phyloP scores from a whole-genome alignment of 1,284 basidiomycete species.

The Somion occarium region DNA sequence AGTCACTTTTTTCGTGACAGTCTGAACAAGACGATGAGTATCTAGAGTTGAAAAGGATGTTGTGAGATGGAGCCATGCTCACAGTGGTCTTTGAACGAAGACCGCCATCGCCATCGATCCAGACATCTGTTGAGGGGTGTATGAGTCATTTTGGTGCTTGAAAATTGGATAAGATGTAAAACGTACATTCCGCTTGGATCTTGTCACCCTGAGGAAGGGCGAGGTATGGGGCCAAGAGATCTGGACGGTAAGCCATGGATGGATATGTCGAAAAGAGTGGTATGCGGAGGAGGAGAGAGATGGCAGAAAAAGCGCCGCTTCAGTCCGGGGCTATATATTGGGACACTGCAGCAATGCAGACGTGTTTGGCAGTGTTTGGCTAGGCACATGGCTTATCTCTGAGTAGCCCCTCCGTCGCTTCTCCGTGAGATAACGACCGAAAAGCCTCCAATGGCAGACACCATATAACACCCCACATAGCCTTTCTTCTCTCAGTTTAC shows the following conservation, averaged over 20 bases:
- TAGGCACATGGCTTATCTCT: slow-evolving; percentile 4
- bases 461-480: no score
- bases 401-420: background rate
- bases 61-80: slow-evolving; percentile 21
- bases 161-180: slow-evolving; percentile 12
- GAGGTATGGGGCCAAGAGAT: slow-evolving; percentile 85
- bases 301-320: no score
- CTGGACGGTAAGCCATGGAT: slow-evolving; percentile 58
- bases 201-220: slow-evolving; percentile 82
- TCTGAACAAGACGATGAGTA: slow-evolving; percentile 38
- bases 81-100: slow-evolving; percentile 94
- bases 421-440: slow-evolving; percentile 2
- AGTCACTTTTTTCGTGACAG: slow-evolving; percentile 79
- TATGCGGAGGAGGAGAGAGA: slow-evolving; percentile 12
- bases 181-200: slow-evolving; percentile 89
- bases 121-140: slow-evolving; percentile 65
- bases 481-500: no score
- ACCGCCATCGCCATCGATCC: slow-evolving; percentile 91
- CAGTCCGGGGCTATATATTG: slow-evolving; percentile 5
- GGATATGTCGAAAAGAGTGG: slow-evolving; percentile 15
- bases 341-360: background rate
- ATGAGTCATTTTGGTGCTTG: slow-evolving; percentile 18
- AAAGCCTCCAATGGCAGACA: background rate
- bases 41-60: background rate
- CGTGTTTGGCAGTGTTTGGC: slow-evolving; percentile 6